Base-by-base conservation (phyloP, 1,139 yeast species). In the Casaregolazyma lundiana region DNA sequence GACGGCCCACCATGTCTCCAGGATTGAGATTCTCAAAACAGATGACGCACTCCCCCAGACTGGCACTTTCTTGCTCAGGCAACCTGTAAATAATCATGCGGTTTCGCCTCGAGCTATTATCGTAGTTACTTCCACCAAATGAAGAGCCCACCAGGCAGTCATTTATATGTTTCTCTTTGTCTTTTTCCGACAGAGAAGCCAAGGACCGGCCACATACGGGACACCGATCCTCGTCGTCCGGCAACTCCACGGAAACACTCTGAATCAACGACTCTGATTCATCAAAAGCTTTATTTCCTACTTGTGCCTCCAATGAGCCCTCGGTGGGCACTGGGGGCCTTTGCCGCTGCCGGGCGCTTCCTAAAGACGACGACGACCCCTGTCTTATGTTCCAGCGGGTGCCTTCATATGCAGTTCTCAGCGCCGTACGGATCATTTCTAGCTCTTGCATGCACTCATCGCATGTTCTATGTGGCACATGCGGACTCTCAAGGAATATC, bases 1-100 rank as follows among this genome's bases (percentile, higher is more conserved):
- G 69, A 35, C 99, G 70, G 0, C 96, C 97, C 13, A 94, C 94
- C 58, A 82, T 83, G 50, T 89, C 94, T 2, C 96, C 96, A 0
- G 89, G 87, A 45, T 69, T 69, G 62, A 90, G 78, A 29, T 86
- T 95, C 61, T 92, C 98, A 54, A 90, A 77, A 63, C 99, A 92
- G 36, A 92, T 90, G 7, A 89, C 92, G 65, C 99, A 92, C 62
- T 92, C 98, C 40, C 64, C 67, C 30, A 58, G 49, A 1, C 49
- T 51, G 5, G 41, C 41, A 7, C 52, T 47, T 45, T 58, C 65
- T 42, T 66, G 63, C 16, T 73, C 72, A 0, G 92, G 85, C 42
- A 90, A 76, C 50, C 76, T 77, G 62, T 84, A 89, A 1, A 89
- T 92, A 48, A 90, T 72, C 96, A 92, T 90, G 54, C 96, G 76